phyloP scores from a whole-genome alignment of 2,329 filamentous ascomycete species.

The Podosphaera fusca region DNA sequence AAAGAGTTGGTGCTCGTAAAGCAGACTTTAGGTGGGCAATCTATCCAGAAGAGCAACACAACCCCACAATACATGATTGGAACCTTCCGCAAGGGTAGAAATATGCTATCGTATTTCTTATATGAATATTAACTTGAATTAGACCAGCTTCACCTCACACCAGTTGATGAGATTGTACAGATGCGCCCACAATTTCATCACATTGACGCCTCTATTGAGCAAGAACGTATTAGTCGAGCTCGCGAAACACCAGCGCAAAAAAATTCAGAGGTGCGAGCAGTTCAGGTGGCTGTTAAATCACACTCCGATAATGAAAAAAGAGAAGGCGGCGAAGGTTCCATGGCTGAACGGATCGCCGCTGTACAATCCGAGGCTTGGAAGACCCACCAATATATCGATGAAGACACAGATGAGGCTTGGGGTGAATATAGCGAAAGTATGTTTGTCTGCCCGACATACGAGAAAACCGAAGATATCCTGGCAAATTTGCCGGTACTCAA shows the following conservation, averaged over 20 bases:
- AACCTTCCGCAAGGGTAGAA: slow-evolving; percentile 45
- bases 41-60: slow-evolving; percentile 40
- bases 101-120: slow-evolving; percentile 24
- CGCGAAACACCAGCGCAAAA: slow-evolving; percentile 14
- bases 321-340: slow-evolving; percentile 36
- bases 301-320: slow-evolving; percentile 42
- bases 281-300: slow-evolving; percentile 72
- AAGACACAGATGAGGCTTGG: slow-evolving; percentile 56
- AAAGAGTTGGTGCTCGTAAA: slow-evolving; percentile 51
- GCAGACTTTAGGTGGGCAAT: slow-evolving; percentile 71
- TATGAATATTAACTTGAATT: background rate
- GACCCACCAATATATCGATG: slow-evolving; percentile 56
- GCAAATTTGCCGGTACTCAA: slow-evolving; percentile 19
- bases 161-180: slow-evolving; percentile 61
- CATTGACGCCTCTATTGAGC: slow-evolving; percentile 61
- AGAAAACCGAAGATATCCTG: background rate
- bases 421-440: slow-evolving; percentile 52
- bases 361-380: slow-evolving; percentile 73
- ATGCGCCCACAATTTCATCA: slow-evolving; percentile 84
- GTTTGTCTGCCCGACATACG: slow-evolving; percentile 20
- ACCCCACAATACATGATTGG: slow-evolving; percentile 58
- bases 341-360: slow-evolving; percentile 47
- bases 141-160: slow-evolving; percentile 75
- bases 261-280: slow-evolving; percentile 39
- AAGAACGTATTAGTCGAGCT: slow-evolving; percentile 23